Conservation (phyloP, 768 basidiomycete species). For the Pleurotus ostreatus region DNA sequence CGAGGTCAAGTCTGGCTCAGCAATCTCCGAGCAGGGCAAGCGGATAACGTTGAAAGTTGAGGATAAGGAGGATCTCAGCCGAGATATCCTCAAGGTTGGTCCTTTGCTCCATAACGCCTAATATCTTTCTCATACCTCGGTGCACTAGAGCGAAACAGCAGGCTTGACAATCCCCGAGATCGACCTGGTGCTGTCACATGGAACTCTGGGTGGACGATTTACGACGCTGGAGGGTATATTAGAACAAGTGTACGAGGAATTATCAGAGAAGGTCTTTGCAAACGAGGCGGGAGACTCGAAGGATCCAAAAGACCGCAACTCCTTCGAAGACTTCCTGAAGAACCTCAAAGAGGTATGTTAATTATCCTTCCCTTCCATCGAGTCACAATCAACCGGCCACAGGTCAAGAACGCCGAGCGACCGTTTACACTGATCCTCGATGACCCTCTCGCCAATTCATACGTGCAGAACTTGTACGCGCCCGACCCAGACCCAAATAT, state of each 20-base stretch:
- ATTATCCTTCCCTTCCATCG: background rate
- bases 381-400: background rate
- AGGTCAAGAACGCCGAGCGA: slow-evolving; percentile 75
- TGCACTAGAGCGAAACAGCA: slow-evolving; percentile 83
- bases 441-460: slow-evolving; percentile 93
- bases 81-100: slow-evolving; percentile 90
- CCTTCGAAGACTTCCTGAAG: slow-evolving; percentile 73
- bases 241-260: slow-evolving; percentile 91
- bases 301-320: slow-evolving; percentile 19
- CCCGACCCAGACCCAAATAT: slow-evolving; percentile 97
- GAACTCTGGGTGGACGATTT: slow-evolving; percentile 95
- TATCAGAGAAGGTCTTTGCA: slow-evolving; percentile 82
- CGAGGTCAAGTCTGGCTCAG: slow-evolving; percentile 92
- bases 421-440: slow-evolving; percentile 93
- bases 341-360: slow-evolving; percentile 66
- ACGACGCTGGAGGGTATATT: slow-evolving; percentile 96
- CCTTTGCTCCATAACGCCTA: background rate
- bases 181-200: slow-evolving; percentile 84
- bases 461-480: slow-evolving; percentile 95
- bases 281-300: slow-evolving; percentile 57
- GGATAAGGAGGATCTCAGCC: slow-evolving; percentile 85
- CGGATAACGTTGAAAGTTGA: slow-evolving; percentile 86
- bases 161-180: slow-evolving; percentile 92
- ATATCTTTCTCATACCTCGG: too few species aligned
- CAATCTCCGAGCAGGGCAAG: slow-evolving; percentile 86